A percentile compares a stretch with the other conserved stretches of the same genome.
phyloP scores from a whole-genome alignment of 106 monocot species.

The Chionographis japonica region DNA sequence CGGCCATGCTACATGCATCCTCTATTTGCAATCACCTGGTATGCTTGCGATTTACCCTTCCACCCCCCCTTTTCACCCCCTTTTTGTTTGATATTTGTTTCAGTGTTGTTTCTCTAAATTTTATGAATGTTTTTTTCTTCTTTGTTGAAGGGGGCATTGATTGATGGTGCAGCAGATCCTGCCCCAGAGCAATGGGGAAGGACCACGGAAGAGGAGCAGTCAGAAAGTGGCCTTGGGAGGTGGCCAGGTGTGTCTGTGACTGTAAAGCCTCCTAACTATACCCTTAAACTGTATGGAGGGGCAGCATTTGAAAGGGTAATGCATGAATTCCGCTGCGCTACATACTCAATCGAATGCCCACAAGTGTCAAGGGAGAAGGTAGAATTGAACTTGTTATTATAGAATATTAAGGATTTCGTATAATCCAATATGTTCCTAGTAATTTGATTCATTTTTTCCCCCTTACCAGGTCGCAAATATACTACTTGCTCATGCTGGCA shows the following conservation, averaged over 20 bases:
- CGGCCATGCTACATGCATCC: constrained; percentile 81
- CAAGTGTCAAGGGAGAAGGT: constrained; percentile 97
- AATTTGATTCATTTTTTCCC: constrained; percentile 1
- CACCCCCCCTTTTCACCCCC: too few species aligned
- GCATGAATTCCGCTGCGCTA: constrained; percentile 93
- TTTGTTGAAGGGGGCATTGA: constrained; percentile 57
- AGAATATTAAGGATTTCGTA: too few species aligned
- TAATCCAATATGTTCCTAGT: neutral
- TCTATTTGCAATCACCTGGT: constrained; percentile 94
- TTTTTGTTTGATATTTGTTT: neutral
- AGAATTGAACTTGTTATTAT: neutral
- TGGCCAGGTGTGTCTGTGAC: constrained; percentile 79
- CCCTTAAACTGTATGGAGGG: constrained; percentile 86
- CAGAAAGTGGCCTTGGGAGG: constrained; percentile 75
- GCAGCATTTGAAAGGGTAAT: constrained; percentile 99
- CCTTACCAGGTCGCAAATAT: constrained; percentile 85
- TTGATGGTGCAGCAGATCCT: constrained; percentile 97
- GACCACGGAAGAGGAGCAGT: constrained; percentile 72
- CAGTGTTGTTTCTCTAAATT: neutral
- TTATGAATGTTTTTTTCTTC: neutral
- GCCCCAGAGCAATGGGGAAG: constrained; percentile 96
- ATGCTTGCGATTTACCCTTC: neutral
- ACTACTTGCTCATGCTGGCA: constrained; percentile 95
- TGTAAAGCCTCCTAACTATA: constrained; percentile 70
- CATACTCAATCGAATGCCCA: constrained; percentile 93